Conservation (phyloP, 345 rosid genomes). For the Leavenworthia alabamica region DNA sequence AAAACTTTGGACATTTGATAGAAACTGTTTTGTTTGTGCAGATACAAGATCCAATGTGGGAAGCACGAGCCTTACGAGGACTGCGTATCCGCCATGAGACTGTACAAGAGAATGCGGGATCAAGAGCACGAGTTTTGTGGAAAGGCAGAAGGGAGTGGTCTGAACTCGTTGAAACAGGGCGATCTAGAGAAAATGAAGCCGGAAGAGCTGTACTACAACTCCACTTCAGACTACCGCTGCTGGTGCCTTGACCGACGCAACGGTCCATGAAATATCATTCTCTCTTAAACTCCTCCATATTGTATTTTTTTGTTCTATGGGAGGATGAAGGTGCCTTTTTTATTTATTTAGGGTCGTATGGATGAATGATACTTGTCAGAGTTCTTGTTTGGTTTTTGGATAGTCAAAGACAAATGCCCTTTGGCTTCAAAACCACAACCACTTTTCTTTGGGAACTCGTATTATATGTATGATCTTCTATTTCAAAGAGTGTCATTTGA, state of each 20-base stretch:
- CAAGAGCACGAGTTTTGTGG: constrained; percentile 36
- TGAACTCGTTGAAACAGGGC: constrained; percentile 35
- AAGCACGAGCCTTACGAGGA: constrained; percentile 62
- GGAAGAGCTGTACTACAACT: constrained; percentile 48
- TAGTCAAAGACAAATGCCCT: not conserved
- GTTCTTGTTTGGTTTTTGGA: not conserved
- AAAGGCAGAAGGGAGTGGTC: constrained; percentile 20
- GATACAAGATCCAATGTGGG: constrained; percentile 57
- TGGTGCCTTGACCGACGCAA: constrained; percentile 55
- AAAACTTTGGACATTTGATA: not conserved
- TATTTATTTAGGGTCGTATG: not conserved
- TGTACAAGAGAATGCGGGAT: constrained; percentile 60
- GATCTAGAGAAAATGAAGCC: constrained; percentile 60
- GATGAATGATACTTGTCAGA: not conserved
- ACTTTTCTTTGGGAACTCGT: not conserved
- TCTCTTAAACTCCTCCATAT: not conserved
- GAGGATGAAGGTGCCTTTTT: not conserved
- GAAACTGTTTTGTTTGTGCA: constrained; percentile 20
- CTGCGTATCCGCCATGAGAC: constrained; percentile 58
- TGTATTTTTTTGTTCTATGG: not conserved
- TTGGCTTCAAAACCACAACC: not conserved
- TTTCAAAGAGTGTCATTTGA: too few species aligned
- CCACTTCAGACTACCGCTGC: constrained; percentile 47
- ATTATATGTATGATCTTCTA: not conserved
- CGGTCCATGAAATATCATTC: constrained; percentile 1